These are phyloP conservation scores for Mycena amicta DNA, from an alignment of 768 basidiomycete species.

Conservation along the genomic window DNA sequence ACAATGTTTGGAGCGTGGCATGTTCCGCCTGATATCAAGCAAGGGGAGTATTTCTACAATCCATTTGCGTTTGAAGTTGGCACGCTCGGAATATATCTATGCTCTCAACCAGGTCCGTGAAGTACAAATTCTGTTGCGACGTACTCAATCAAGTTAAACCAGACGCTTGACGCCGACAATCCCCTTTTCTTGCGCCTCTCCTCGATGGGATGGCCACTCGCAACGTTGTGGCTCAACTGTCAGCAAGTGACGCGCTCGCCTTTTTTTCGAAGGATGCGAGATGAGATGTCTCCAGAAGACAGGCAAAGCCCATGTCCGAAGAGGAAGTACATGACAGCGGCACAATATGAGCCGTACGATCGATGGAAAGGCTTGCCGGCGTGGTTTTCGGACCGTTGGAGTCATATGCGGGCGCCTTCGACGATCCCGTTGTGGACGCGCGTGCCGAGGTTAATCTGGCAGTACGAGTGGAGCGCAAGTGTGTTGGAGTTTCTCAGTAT, in stretches of 20 bases:
- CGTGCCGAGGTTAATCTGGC: no score
- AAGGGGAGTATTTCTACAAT: slow-evolving; percentile 29
- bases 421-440: background rate
- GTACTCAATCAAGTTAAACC: background rate
- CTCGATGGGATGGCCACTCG: background rate
- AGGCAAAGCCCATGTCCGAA: background rate
- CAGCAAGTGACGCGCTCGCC: background rate
- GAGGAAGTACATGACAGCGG: background rate
- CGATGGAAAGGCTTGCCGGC: background rate
- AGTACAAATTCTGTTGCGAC: background rate
- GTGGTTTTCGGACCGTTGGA: background rate
- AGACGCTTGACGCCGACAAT: background rate
- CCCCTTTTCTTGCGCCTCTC: background rate
- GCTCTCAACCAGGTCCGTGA: background rate
- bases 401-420: background rate
- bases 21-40: slow-evolving; percentile 13
- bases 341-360: background rate
- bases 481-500: no score
- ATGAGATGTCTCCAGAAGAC: background rate
- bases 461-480: no score
- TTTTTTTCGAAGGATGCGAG: background rate
- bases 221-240: background rate
- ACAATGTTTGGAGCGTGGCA: background rate
- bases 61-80: slow-evolving; percentile 31
- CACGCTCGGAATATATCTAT: slow-evolving; percentile 25